phyloP scores from a whole-genome alignment of 768 basidiomycete genomes.

The Agrocybe chaxingu region DNA sequence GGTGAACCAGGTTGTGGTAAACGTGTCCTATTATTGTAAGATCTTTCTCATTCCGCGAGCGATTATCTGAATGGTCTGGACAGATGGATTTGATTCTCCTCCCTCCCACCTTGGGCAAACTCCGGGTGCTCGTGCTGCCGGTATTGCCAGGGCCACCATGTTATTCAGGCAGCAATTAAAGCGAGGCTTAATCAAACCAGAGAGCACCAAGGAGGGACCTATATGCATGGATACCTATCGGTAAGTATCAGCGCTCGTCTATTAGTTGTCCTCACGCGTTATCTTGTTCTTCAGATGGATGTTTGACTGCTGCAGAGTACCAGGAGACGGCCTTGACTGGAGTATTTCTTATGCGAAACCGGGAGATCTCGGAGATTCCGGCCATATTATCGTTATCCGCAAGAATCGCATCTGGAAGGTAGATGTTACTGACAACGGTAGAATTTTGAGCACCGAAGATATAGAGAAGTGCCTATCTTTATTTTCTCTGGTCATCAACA shows the following conservation, averaged over 20 bases:
- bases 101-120: constrained; percentile 59
- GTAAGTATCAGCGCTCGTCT: constrained; percentile 29
- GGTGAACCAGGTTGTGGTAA: constrained; percentile 62
- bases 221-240: constrained; percentile 88
- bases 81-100: constrained; percentile 76
- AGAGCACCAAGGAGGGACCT: constrained; percentile 63
- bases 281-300: constrained; percentile 60
- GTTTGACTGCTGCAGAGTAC: constrained; percentile 87
- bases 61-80: constrained; percentile 9
- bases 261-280: neutral
- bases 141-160: constrained; percentile 66
- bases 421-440: constrained; percentile 50
- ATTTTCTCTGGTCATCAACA: neutral
- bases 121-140: constrained; percentile 66
- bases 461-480: constrained; percentile 50
- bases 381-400: constrained; percentile 83
- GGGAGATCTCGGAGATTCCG: constrained; percentile 56
- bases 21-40: constrained; percentile 93
- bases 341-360: constrained; percentile 61
- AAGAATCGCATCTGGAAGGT: constrained; percentile 86
- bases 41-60: neutral
- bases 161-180: constrained; percentile 70
- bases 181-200: constrained; percentile 61
- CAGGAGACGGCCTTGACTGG: constrained; percentile 79
- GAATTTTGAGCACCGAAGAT: constrained; percentile 61